These are phyloP conservation scores for Stagonosporopsis chrysanthemi DNA, from an alignment of 2,329 filamentous ascomycete genomes.

Conservation along the genomic window DNA sequence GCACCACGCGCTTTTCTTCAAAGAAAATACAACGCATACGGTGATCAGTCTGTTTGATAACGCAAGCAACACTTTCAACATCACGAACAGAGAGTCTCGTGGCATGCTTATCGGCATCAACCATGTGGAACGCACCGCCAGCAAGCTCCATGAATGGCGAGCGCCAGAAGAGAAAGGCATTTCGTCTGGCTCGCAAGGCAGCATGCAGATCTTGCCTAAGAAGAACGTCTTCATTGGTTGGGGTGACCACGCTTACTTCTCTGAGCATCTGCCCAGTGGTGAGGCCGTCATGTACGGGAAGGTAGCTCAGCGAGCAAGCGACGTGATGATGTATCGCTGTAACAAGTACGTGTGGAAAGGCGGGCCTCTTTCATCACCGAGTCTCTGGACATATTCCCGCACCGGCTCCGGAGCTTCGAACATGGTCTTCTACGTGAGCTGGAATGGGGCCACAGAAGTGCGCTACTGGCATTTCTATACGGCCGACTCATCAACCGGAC, in stretches of 20 bases:
- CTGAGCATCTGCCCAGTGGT: slow-evolving; percentile 55
- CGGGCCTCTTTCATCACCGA: slow-evolving; percentile 29
- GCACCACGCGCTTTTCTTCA: slow-evolving; percentile 59
- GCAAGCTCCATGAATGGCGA: slow-evolving; percentile 31
- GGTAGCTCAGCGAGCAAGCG: slow-evolving; percentile 10
- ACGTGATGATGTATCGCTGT: slow-evolving; percentile 51
- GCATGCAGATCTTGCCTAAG: slow-evolving; percentile 52
- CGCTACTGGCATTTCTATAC: slow-evolving; percentile 42
- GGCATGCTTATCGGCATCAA: slow-evolving; percentile 52
- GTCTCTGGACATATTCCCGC: slow-evolving; percentile 13
- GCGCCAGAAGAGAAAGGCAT: slow-evolving; percentile 26
- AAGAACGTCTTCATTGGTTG: slow-evolving; percentile 59
- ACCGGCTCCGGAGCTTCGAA: slow-evolving; percentile 4
- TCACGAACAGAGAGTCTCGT: slow-evolving; percentile 36
- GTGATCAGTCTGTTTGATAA: slow-evolving; percentile 51
- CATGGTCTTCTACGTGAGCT: slow-evolving; percentile 35
- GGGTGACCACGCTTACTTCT: slow-evolving; percentile 58
- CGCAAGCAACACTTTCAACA: slow-evolving; percentile 28
- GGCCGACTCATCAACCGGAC: slow-evolving; percentile 5
- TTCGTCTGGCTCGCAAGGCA: slow-evolving; percentile 50
- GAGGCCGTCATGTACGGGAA: slow-evolving; percentile 45
- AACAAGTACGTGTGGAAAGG: slow-evolving; percentile 44
- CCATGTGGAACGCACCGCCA: slow-evolving; percentile 48
- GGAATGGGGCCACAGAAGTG: slow-evolving; percentile 43
- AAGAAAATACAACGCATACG: slow-evolving; percentile 21